phyloP scores from a whole-genome alignment of 805 yeast species.

The Pichia gijzeniarum region DNA sequence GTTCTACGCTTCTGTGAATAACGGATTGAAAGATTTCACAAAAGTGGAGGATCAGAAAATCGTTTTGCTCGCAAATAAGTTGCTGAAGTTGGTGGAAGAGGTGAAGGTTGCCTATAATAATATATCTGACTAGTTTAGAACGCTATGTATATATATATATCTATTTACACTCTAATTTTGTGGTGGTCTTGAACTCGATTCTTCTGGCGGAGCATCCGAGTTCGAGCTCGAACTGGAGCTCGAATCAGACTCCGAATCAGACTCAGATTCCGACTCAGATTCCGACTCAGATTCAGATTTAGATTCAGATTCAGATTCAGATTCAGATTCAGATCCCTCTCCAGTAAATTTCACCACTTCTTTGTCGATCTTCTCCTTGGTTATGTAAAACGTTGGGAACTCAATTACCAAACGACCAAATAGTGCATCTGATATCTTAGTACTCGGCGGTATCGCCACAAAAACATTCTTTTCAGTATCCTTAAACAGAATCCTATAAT shows the following conservation, averaged over 20 bases:
- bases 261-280: no score
- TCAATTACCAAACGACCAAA: slow-evolving; percentile 60
- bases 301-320: slow-evolving; percentile 3
- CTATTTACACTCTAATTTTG: neutral
- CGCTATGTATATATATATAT: neutral
- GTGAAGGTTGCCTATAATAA: slow-evolving; percentile 18
- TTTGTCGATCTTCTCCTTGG: slow-evolving; percentile 16
- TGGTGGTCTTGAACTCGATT: slow-evolving; percentile 13
- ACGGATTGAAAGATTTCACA: slow-evolving; percentile 43
- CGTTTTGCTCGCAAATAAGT: slow-evolving; percentile 12
- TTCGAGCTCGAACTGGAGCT: slow-evolving; percentile 8
- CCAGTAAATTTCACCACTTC: neutral
- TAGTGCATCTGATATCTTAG: slow-evolving; percentile 33
- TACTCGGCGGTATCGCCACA: neutral
- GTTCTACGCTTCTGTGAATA: slow-evolving; percentile 41
- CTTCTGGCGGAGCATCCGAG: slow-evolving; percentile 23
- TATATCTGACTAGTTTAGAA: slow-evolving; percentile 7
- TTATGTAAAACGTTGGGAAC: slow-evolving; percentile 61
- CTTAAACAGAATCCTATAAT: slow-evolving; percentile 28
- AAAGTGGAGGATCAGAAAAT: slow-evolving; percentile 44
- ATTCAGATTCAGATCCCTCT: slow-evolving; percentile 1
- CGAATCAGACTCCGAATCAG: slow-evolving; percentile 11
- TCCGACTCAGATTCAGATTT: slow-evolving; percentile 7
- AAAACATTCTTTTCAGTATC: slow-evolving; percentile 20
- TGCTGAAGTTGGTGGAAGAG: slow-evolving; percentile 15